These are phyloP conservation scores for Solanum hybrid DNA, from an alignment of 305 asterid species.

Conservation along the genomic window DNA sequence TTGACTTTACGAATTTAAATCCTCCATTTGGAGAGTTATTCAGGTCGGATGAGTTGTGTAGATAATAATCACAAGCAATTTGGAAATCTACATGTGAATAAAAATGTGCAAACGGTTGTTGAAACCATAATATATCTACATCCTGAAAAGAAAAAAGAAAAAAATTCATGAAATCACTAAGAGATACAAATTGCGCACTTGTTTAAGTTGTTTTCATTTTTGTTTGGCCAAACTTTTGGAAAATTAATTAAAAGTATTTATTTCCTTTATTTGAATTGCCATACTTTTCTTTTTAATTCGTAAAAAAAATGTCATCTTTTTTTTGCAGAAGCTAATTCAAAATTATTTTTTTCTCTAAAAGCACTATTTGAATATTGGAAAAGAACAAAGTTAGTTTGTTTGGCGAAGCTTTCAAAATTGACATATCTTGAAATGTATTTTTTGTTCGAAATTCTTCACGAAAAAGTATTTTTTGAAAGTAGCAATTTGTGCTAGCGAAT, in stretches of 20 bases:
- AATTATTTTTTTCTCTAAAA: no score
- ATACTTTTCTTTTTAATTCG: background rate
- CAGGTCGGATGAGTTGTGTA: slow-evolving; percentile 15
- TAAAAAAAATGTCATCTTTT: background rate
- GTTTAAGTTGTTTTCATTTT: background rate
- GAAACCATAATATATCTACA: slow-evolving; percentile 50
- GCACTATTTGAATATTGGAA: background rate
- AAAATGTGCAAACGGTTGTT: slow-evolving; percentile 38
- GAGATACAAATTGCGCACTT: background rate
- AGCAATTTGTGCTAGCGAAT: background rate
- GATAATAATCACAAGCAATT: slow-evolving; percentile 35
- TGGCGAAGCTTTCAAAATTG: no score
- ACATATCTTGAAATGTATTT: background rate
- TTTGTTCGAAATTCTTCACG: no score
- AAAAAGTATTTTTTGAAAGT: no score
- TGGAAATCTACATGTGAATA: slow-evolving; percentile 34
- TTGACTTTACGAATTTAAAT: slow-evolving; percentile 36
- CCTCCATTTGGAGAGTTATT: slow-evolving; percentile 42
- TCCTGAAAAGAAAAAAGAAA: slow-evolving; percentile 18
- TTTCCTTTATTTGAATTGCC: background rate
- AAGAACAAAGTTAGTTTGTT: background rate
- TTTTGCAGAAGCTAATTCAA: background rate
- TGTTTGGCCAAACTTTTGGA: background rate
- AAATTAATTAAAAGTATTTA: background rate
- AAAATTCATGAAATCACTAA: background rate